Conservation (phyloP, 306 rosid genomes). For the Pterocarpus santalinus region DNA sequence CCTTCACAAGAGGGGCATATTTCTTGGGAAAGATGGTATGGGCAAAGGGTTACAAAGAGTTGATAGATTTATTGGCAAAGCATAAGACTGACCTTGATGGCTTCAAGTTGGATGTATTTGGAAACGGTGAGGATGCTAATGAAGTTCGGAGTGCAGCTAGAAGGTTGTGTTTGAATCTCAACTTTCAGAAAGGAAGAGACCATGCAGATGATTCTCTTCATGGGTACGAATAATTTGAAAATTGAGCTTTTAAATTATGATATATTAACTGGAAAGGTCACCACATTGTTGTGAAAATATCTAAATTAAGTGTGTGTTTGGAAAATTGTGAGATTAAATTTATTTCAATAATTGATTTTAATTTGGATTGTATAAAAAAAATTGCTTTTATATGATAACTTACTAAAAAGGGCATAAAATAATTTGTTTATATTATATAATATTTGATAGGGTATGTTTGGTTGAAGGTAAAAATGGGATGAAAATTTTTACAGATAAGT, state of each 20-base stretch:
- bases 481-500: too few relatives aligned
- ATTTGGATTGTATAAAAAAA: too few relatives aligned
- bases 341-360: too few relatives aligned
- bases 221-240: slow-evolving; percentile 69
- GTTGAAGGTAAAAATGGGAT: too few relatives aligned
- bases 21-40: slow-evolving; percentile 99
- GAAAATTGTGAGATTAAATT: too few relatives aligned
- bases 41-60: slow-evolving; percentile 95
- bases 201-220: slow-evolving; percentile 94
- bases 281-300: slow-evolving; percentile 19
- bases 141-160: slow-evolving; percentile 89
- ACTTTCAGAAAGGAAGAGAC: slow-evolving; percentile 94
- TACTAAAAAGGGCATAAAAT: too few relatives aligned
- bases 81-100: slow-evolving; percentile 86
- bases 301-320: neutral
- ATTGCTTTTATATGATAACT: too few relatives aligned
- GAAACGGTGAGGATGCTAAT: slow-evolving; percentile 93
- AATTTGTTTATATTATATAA: too few relatives aligned
- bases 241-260: slow-evolving; percentile 2
- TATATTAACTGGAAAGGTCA: slow-evolving; percentile 11
- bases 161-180: slow-evolving; percentile 84
- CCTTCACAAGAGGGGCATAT: slow-evolving; percentile 95
- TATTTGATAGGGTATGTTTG: too few relatives aligned
- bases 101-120: slow-evolving; percentile 90
- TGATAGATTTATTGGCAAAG: slow-evolving; percentile 82